These are phyloP conservation scores for Phytophthora chlamydospora DNA, from an alignment of 352 stramenopile genomes.

Conservation along the genomic window DNA sequence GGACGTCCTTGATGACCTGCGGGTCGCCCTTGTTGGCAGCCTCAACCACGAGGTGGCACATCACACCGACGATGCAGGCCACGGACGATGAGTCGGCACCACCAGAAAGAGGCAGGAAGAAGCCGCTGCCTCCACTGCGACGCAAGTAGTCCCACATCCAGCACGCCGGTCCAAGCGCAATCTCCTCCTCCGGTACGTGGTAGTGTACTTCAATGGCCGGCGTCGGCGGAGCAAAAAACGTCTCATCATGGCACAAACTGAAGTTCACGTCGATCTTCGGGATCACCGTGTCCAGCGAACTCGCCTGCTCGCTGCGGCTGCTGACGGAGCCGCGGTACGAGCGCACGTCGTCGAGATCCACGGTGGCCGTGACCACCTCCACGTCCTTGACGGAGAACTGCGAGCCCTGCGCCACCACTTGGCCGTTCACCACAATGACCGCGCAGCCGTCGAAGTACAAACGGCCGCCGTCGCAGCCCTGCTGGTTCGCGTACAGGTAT, in stretches of 20 bases:
- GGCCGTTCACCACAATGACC: slow-evolving; percentile 97
- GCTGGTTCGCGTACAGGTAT: slow-evolving; percentile 98
- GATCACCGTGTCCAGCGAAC: slow-evolving; percentile 66
- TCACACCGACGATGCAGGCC: slow-evolving; percentile 97
- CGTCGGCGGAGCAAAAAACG: slow-evolving; percentile 42
- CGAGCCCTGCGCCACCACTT: slow-evolving; percentile 95
- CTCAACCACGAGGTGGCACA: slow-evolving; percentile 95
- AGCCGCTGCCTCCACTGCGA: slow-evolving; percentile 83
- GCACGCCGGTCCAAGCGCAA: slow-evolving; percentile 96
- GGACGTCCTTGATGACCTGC: slow-evolving; percentile 87
- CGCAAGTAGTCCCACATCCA: slow-evolving; percentile 99
- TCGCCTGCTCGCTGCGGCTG: slow-evolving; percentile 95
- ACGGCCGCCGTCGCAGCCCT: slow-evolving; percentile 96
- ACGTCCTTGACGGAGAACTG: slow-evolving; percentile 98
- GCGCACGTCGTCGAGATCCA: slow-evolving; percentile 98
- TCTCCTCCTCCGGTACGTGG: slow-evolving; percentile 96
- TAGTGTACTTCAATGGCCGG: slow-evolving; percentile 73
- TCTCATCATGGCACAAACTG: slow-evolving; percentile 75
- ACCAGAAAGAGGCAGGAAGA: slow-evolving; percentile 97
- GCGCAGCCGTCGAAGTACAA: slow-evolving; percentile 98
- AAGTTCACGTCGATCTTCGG: slow-evolving; percentile 81
- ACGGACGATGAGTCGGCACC: slow-evolving; percentile 97
- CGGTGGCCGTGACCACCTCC: slow-evolving; percentile 95
- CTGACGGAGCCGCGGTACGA: slow-evolving; percentile 94
- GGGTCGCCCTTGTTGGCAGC: slow-evolving; percentile 81